Percentiles rank a stretch among this genome's conserved stretches.
These are phyloP conservation scores for Elsinoe australis DNA, from an alignment of 2,329 filamentous ascomycete genomes.

Conservation along the genomic window DNA sequence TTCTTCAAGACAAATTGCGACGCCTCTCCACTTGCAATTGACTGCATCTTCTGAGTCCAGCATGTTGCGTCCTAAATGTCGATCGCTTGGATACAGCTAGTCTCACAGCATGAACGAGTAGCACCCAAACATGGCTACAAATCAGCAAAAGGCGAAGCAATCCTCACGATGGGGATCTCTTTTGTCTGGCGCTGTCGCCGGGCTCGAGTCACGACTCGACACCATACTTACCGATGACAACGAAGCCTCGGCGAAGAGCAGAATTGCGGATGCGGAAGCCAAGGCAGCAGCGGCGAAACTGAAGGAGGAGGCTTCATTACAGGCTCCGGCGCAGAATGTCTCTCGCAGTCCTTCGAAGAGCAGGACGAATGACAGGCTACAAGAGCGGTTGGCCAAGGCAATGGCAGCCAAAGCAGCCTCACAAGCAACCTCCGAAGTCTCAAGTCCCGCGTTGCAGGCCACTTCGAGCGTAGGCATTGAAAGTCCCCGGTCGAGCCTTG, in stretches of 20 bases:
- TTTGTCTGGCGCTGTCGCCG: constrained; percentile 82
- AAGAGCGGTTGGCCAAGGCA: constrained; percentile 82
- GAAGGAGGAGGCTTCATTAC: constrained; percentile 14
- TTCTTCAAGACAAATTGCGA: background rate
- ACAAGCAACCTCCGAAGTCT: constrained; percentile 41
- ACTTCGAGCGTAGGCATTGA: constrained; percentile 44
- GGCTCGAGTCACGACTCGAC: constrained; percentile 87
- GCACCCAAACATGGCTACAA: constrained; percentile 15
- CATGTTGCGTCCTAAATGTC: background rate
- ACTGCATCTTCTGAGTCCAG: background rate
- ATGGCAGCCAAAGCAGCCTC: constrained; percentile 63
- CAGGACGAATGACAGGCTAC: constrained; percentile 70
- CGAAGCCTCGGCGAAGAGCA: constrained; percentile 41
- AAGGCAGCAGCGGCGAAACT: constrained; percentile 14
- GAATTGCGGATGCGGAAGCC: constrained; percentile 29
- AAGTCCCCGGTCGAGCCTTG: constrained; percentile 39
- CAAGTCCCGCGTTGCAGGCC: constrained; percentile 29
- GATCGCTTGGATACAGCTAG: background rate
- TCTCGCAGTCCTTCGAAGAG: constrained; percentile 59
- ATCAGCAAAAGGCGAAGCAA: constrained; percentile 19
- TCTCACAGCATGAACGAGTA: background rate
- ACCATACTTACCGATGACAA: constrained; percentile 80
- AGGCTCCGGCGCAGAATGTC: constrained; percentile 10
- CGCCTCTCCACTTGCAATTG: background rate
- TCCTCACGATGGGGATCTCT: constrained; percentile 44